Conservation (phyloP, 495 filamentous ascomycete genomes). For the Daldinia concentrica region DNA sequence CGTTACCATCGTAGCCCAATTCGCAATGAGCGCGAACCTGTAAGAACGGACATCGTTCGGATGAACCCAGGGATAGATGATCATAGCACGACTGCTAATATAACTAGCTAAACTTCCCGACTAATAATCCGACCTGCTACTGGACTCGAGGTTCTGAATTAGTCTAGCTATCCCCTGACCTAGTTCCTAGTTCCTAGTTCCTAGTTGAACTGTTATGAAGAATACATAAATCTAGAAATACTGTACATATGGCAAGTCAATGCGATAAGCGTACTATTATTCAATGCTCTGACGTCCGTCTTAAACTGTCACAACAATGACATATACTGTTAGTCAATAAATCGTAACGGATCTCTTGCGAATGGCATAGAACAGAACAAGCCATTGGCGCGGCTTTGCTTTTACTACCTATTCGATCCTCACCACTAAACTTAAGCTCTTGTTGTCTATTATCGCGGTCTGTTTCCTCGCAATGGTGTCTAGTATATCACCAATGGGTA, state of each 20-base stretch:
- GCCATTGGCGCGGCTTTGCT: neutral
- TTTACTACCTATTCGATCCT: neutral
- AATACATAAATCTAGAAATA: neutral
- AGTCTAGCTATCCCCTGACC: neutral
- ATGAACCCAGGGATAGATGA: slow-evolving; percentile 2
- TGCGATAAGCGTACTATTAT: neutral
- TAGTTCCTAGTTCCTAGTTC: slow-evolving; percentile 10
- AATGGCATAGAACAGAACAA: neutral
- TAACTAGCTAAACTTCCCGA: neutral
- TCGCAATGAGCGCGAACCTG: slow-evolving; percentile 10
- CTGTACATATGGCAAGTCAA: slow-evolving; percentile 13
- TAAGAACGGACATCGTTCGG: slow-evolving; percentile 3
- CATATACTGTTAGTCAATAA: slow-evolving; percentile 12
- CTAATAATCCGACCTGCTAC: neutral
- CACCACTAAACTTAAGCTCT: neutral
- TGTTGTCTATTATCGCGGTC: neutral
- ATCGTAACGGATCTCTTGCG: neutral
- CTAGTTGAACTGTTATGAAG: slow-evolving; percentile 23
- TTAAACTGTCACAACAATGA: slow-evolving; percentile 21
- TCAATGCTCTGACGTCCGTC: slow-evolving; percentile 3
- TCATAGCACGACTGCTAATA: slow-evolving; percentile 12
- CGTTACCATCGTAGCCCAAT: slow-evolving; percentile 30
- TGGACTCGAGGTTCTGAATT: neutral
- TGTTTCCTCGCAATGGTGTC: neutral
- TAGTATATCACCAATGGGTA: neutral